Evolutionary conservation across 225 moss, liverwort and hornwort genomes (phyloP), one percentile per base, ranked within the genome.

Genomic region (Climacium dendroides): DNA sequence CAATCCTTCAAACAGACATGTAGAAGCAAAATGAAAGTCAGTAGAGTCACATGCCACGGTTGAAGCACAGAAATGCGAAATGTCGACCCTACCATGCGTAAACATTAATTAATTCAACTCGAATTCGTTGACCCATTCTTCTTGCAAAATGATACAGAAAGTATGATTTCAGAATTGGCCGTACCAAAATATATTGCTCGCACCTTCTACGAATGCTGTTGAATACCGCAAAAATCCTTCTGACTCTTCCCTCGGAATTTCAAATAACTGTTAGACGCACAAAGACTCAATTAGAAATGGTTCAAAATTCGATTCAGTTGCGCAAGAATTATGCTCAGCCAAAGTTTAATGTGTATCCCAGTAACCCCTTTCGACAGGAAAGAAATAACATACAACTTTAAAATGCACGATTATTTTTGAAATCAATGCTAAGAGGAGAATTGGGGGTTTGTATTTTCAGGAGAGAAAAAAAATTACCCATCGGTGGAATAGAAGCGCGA

Each of bases 171-270:
- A 83, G 79, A 43, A 73, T 74, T 37, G 30, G 66, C 62, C 96
- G 39, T 90, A 96, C 97, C 98, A 98, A 86, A 97, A 98, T 76
- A 95, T 94, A 79, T 95, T 93, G 90, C 95, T 96, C 67, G 98
- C 97, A 73, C 98, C 98, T 86, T 98, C 98, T 39, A 96, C 94
- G 88, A 97, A 96, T 70, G 98, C 98, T 85, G 97, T 97, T 57
- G 95, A 93, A 84, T 94, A 98, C n/a, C 98, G 93, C 82, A 97
- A 86, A 92, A 94, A 92, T 34, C 95, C 95, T 82, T 95, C 97
- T 23, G 94, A 93, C 62, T 97, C 96, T 76, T 95, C 97, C 87
- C 89, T 91, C 59, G 95, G 90, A 82, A 95, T 93, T 89, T 97
- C 97, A 93, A 98, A 98, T 86, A 98, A 87, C 96, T 96, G 91